phyloP scores from a whole-genome alignment of 371 early-diverging fungal genomes.

The Catenaria anguillulae region DNA sequence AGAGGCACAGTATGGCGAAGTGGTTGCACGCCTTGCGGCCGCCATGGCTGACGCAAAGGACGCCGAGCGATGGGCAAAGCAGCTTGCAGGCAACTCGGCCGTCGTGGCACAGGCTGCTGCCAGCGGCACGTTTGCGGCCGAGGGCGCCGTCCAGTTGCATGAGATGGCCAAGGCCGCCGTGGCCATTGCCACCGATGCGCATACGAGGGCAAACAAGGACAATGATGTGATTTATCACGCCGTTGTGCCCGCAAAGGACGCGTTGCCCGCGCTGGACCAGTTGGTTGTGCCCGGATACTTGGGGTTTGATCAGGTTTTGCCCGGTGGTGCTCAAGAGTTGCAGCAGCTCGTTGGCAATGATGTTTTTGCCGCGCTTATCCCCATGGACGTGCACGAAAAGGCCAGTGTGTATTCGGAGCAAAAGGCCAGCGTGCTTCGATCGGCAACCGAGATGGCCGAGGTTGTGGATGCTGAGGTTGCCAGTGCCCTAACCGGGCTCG shows the following conservation, averaged over 20 bases:
- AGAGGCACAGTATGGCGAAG: slow-evolving; percentile 70
- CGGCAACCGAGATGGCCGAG: slow-evolving; percentile 56
- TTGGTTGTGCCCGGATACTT: slow-evolving; percentile 52
- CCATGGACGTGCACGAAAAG: slow-evolving; percentile 80
- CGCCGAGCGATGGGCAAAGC: slow-evolving; percentile 57
- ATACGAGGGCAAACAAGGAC: slow-evolving; percentile 49
- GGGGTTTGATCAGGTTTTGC: slow-evolving; percentile 26
- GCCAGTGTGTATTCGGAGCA: slow-evolving; percentile 86
- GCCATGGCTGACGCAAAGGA: slow-evolving; percentile 75
- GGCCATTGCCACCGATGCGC: slow-evolving; percentile 43
- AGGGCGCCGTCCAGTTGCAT: slow-evolving; percentile 39
- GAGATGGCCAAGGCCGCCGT: slow-evolving; percentile 45
- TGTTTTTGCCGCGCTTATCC: slow-evolving; percentile 72
- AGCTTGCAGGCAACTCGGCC: slow-evolving; percentile 34
- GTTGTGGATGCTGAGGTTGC: slow-evolving; percentile 73
- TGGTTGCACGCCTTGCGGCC: slow-evolving; percentile 53
- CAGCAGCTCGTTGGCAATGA: slow-evolving; percentile 43
- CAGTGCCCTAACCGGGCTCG: slow-evolving; percentile 67
- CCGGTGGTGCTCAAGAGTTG: slow-evolving; percentile 11
- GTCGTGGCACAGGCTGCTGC: slow-evolving; percentile 19
- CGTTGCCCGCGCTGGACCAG: slow-evolving; percentile 66
- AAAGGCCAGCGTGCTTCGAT: slow-evolving; percentile 74
- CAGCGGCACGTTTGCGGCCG: slow-evolving; percentile 14
- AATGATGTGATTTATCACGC: slow-evolving; percentile 94
- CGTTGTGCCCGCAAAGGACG: slow-evolving; percentile 57